A percentile compares a stretch with the other conserved stretches of the same genome.
These are phyloP conservation scores for Serpula lacrymans DNA, from an alignment of 768 basidiomycete species.

Conservation along the genomic window DNA sequence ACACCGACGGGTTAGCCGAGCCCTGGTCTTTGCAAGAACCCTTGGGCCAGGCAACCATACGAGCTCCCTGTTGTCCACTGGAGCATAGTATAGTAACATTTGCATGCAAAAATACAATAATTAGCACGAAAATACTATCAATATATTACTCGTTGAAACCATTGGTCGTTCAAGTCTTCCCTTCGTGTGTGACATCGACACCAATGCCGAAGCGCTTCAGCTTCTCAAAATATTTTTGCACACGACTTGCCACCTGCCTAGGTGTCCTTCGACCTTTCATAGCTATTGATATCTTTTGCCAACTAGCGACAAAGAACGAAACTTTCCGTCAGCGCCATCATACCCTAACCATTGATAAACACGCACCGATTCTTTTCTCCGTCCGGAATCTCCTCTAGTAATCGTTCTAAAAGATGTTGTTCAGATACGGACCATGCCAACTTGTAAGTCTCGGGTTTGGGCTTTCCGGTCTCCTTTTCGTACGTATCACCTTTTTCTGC, in stretches of 20 bases:
- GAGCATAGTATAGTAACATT: no score
- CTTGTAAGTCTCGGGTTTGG: constrained; percentile 66
- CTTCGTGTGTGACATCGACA: no score
- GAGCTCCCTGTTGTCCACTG: no score
- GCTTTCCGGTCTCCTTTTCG: constrained; percentile 12
- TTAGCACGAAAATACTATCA: no score
- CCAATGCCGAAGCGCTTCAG: constrained; percentile 69
- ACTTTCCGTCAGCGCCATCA: no score
- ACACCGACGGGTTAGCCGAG: no score
- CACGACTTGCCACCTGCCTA: constrained; percentile 83
- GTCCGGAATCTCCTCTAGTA: constrained; percentile 73
- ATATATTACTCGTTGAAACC: no score
- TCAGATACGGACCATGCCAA: constrained; percentile 74
- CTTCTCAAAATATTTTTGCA: constrained; percentile 88
- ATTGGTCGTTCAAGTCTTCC: no score
- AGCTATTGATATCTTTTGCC: constrained; percentile 77
- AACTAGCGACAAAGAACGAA: constrained; percentile 37
- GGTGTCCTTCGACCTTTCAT: constrained; percentile 78
- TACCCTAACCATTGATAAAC: neutral
- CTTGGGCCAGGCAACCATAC: no score
- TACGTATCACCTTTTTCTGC: constrained; percentile 5
- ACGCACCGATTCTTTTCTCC: constrained; percentile 71
- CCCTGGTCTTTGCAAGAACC: no score
- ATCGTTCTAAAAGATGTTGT: constrained; percentile 71
- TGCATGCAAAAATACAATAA: no score